phyloP scores from a whole-genome alignment of 106 monocot species.

The Hemerocallis citrina region DNA sequence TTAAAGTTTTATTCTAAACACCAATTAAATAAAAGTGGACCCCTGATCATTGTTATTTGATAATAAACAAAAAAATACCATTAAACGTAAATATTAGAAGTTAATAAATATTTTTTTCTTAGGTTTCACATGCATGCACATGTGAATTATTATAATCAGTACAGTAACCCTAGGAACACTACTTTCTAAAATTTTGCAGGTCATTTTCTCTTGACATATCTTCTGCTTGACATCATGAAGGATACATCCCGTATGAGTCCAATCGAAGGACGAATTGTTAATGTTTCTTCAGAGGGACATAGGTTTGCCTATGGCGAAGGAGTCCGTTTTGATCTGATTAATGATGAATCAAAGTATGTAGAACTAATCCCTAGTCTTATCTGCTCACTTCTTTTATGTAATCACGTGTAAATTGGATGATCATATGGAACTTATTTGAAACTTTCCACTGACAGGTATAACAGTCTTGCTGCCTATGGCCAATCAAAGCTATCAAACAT shows the following conservation, averaged over 20 bases:
- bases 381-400: not conserved
- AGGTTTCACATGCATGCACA: no score
- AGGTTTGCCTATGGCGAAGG: slow-evolving; percentile 15
- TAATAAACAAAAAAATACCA: no score
- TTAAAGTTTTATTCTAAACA: no score
- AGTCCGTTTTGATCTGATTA: slow-evolving; percentile 22
- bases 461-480: slow-evolving; percentile 44
- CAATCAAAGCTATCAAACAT: slow-evolving; percentile 78
- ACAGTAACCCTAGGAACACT: no score
- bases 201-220: slow-evolving; percentile 91
- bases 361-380: not conserved
- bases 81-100: no score
- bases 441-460: slow-evolving; percentile 28
- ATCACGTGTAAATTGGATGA: not conserved
- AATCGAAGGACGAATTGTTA: slow-evolving; percentile 67
- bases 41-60: no score
- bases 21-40: no score
- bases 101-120: no score
- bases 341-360: slow-evolving; percentile 19
- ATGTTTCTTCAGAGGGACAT: slow-evolving; percentile 23
- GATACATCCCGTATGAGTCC: slow-evolving; percentile 40
- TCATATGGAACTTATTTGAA: not conserved
- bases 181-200: slow-evolving; percentile 43
- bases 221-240: slow-evolving; percentile 88
- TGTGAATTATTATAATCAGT: no score